phyloP scores from a whole-genome alignment of 2,329 filamentous ascomycete genomes.

The Verticillium isaacii region DNA sequence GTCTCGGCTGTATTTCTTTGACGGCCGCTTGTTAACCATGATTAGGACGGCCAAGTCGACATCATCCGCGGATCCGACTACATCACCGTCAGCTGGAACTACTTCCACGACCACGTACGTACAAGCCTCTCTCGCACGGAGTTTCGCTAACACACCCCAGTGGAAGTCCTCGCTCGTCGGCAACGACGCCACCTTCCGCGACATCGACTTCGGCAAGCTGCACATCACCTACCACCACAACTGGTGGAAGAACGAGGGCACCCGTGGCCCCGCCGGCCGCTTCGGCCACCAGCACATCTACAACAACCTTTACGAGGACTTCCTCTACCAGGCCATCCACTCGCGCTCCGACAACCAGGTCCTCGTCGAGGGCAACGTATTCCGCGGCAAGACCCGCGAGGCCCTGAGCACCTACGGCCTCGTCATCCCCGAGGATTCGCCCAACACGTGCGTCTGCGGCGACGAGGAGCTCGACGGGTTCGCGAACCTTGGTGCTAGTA shows the following conservation, averaged over 20 bases:
- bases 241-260: slow-evolving; percentile 39
- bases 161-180: slow-evolving; percentile 42
- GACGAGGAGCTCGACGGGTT: slow-evolving; percentile 51
- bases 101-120: slow-evolving; percentile 37
- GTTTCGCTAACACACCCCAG: background rate
- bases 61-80: slow-evolving; percentile 39
- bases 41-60: slow-evolving; percentile 39
- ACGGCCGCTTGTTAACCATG: background rate
- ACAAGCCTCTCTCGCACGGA: background rate
- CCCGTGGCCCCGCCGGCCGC: slow-evolving; percentile 40
- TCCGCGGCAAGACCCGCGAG: slow-evolving; percentile 36
- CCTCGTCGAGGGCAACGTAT: slow-evolving; percentile 43
- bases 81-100: slow-evolving; percentile 42
- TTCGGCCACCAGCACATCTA: slow-evolving; percentile 46
- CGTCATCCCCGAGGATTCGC: slow-evolving; percentile 49
- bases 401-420: slow-evolving; percentile 49
- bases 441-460: slow-evolving; percentile 47
- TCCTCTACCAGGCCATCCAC: slow-evolving; percentile 42
- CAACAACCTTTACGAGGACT: slow-evolving; percentile 44
- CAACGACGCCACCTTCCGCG: slow-evolving; percentile 31
- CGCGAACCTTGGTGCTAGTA: slow-evolving; percentile 47
- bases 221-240: slow-evolving; percentile 48
- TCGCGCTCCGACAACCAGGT: slow-evolving; percentile 43
- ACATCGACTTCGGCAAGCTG: slow-evolving; percentile 35
- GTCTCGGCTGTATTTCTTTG: background rate